Evolutionary conservation across 345 rosid species (phyloP).

Genomic region (Noccaea bulbosa): DNA sequence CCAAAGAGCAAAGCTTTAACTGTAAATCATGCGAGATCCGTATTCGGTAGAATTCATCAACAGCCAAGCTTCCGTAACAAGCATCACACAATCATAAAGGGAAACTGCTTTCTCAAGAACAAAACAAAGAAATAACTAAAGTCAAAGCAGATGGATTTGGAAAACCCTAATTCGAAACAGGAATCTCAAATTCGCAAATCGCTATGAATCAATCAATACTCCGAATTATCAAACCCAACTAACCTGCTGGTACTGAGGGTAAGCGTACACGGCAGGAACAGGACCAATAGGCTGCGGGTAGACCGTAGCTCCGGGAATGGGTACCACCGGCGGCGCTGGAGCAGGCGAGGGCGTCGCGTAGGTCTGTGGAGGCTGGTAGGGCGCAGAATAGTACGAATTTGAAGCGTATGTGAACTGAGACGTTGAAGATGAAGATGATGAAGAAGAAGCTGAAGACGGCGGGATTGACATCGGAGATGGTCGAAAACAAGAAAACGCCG

Average conservation of each 20-base stretch:
- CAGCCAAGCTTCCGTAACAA: conserved; percentile 2
- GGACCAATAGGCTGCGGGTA: conserved; percentile 58
- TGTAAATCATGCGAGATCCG: conserved; percentile 16
- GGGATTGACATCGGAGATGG: conserved; percentile 53
- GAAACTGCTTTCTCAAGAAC: not conserved
- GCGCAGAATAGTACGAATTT: conserved; percentile 52
- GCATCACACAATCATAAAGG: not conserved
- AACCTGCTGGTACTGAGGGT: conserved; percentile 89
- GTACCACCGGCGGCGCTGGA: conserved; percentile 43
- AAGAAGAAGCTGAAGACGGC: conserved; percentile 44
- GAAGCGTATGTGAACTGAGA: conserved; percentile 53
- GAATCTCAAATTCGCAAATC: conserved; percentile 15
- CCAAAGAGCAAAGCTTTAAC: conserved; percentile 22
- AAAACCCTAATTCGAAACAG: conserved; percentile 32
- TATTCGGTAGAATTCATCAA: conserved; percentile 1
- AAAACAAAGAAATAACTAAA: not conserved
- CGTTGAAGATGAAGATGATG: conserved; percentile 47
- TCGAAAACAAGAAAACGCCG: conserved; percentile 3
- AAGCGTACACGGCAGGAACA: conserved; percentile 60
- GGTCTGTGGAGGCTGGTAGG: conserved; percentile 51
- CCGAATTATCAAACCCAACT: not conserved
- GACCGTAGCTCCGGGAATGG: conserved; percentile 53
- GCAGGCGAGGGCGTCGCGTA: conserved; percentile 44
- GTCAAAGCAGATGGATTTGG: conserved; percentile 10
- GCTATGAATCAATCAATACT: conserved; percentile 10